Evolutionary conservation across 495 filamentous ascomycete species (phyloP).

Genomic region (Neurospora sp.): DNA sequence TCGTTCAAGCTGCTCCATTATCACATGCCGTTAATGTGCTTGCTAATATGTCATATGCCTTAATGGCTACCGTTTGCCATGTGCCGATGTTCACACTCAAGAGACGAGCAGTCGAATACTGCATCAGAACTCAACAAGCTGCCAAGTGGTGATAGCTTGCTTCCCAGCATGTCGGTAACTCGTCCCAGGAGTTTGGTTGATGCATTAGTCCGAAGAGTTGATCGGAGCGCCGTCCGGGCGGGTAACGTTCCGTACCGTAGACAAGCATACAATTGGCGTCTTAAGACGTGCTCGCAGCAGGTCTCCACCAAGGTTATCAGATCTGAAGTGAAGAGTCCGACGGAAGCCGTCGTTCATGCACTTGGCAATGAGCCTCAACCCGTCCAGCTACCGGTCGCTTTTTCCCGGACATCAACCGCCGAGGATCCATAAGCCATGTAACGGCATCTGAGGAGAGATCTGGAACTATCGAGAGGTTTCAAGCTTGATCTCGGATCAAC

Average conservation of each 20-base stretch:
- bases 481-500: not conserved
- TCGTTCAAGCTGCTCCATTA: not conserved
- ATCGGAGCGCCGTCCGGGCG: not conserved
- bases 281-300: not conserved
- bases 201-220: not conserved
- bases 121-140: not conserved
- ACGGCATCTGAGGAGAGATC: not conserved
- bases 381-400: not conserved
- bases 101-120: not conserved
- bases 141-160: not conserved
- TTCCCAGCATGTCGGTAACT: not conserved
- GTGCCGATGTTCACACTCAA: fast-evolving
- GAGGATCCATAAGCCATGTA: not conserved
- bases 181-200: not conserved
- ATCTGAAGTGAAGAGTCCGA: not conserved
- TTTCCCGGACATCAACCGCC: not conserved
- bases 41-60: not conserved
- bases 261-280: not conserved
- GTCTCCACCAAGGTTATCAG: not conserved
- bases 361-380: not conserved
- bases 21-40: not conserved
- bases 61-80: not conserved
- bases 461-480: not conserved
- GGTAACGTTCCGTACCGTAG: not conserved
- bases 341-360: not conserved